These are phyloP conservation scores for Trichoderma sp. DNA, from an alignment of 2,329 filamentous ascomycete species.

Conservation along the genomic window DNA sequence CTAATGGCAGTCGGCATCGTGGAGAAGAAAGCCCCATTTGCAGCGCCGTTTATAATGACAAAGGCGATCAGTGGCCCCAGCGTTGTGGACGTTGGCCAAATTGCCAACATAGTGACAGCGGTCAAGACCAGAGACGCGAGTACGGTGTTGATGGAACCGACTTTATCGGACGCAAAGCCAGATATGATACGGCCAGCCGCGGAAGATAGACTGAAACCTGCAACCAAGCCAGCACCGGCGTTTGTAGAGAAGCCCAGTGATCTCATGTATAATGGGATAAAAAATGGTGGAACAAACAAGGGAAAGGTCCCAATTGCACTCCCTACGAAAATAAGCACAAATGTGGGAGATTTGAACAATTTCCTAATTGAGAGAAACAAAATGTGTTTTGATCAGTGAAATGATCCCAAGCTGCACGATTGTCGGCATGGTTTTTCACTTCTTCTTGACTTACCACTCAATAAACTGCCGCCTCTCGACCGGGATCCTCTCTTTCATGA, in stretches of 20 bases:
- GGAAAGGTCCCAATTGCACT: constrained; percentile 57
- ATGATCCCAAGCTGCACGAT: too few relatives aligned
- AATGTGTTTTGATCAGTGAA: background rate
- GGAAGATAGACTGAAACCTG: constrained; percentile 58
- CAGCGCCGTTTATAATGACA: constrained; percentile 55
- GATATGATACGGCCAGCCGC: constrained; percentile 53
- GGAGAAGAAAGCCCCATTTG: constrained; percentile 60
- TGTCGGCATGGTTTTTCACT: background rate
- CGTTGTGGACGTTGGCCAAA: constrained; percentile 57
- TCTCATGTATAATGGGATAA: constrained; percentile 52
- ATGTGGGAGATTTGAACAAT: constrained; percentile 51
- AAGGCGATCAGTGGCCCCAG: constrained; percentile 53
- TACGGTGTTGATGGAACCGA: constrained; percentile 54
- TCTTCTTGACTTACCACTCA: background rate
- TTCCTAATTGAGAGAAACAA: constrained; percentile 30
- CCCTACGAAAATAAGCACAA: constrained; percentile 50
- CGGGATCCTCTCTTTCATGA: constrained; percentile 46
- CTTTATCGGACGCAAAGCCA: constrained; percentile 50
- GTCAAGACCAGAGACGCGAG: constrained; percentile 48
- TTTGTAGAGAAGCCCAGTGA: constrained; percentile 50
- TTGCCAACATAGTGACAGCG: constrained; percentile 53
- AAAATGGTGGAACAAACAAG: constrained; percentile 59
- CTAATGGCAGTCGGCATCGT: constrained; percentile 59
- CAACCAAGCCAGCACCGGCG: constrained; percentile 54
- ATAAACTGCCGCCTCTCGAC: constrained; percentile 42